Evolutionary conservation across 2,329 filamentous ascomycete species (phyloP), one percentile per base, ranked within the genome.

Genomic region (Juglanconis juglandina): DNA sequence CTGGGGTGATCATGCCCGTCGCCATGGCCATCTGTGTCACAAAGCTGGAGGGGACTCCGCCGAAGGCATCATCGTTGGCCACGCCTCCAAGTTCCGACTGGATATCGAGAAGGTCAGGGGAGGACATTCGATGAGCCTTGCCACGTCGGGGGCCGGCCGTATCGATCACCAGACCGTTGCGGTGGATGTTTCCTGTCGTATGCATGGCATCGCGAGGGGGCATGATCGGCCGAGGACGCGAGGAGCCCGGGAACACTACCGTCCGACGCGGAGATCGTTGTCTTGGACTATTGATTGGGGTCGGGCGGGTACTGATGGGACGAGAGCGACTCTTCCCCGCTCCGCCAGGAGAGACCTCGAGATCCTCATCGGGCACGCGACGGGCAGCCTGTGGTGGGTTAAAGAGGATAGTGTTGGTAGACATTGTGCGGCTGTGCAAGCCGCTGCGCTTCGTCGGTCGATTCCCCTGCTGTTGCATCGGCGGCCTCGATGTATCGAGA

Each of bases 371-470:
- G 14, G 51, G 58, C 11, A 59, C 51, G 30, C 56, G 51, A 14
- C 55, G 55, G 41, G 53, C 51, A 10, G 13, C 44, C 11, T 56
- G 35, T 1, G 66, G 77, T 0, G 92, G 92, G 39, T 90, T 92
- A 75, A 90, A 96, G 1, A 96, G 78, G 57, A 96, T 92, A 0
- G 93, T 96, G 66, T 88, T 91, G 24, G 87, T 89, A 0, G 93
- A 96, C 4, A 89, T 72, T 11, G 91, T 92, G 42, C 92, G 88
- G 58, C 77, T 82, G 68, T 96, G 92, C 4, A 79, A 68, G 1
- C 73, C 76, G 49, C 76, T 72, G 55, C 76, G 74, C 46, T 72
- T 65, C 64, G 53, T 69, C 44, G 58, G 70, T 61, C 54, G 74
- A 2, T 68, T 50, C 9, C 55, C 66, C 34, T 64, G 64, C 42